Base-by-base conservation (phyloP, 257 asterid genomes). In the Plantago major region DNA sequence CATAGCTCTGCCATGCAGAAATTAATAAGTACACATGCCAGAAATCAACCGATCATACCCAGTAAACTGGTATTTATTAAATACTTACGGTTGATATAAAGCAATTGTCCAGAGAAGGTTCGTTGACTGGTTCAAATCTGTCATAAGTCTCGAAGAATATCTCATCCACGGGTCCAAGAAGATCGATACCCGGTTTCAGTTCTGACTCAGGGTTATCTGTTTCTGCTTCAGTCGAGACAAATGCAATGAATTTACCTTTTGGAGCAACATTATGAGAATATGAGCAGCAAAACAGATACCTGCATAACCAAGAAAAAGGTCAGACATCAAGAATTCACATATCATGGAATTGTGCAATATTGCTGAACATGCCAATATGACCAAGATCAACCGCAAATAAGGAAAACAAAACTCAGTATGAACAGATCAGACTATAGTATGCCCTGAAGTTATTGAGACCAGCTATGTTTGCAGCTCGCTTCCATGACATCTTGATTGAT, bases 191-290 rank as follows among this genome's bases (percentile, higher is more conserved):
- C 2, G 90, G 87, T 78, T 88, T 86, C 65, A 92, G 73, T 81
- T 92, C 98, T 37, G 67, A 72, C 87, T 92, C 84, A 5, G 97
- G 97, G 68, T 92, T 68, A 68, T 92, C 93, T 11, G 97, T 84
- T 67, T 92, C 98, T n/a, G 98, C 95, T 70, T 88, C 98, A 1
- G 98, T 77, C 0, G 98, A 88, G 71, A 92, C 97, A 71, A 92
- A 88, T 37, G 97, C 98, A 47, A 92, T 92, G 72, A 66, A 92
- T 70, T 92, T 92, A 54, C 97, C 97, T 80, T 88, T 86, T 3
- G 98, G 98, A 53, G 98, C 98, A 72, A 92, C 97, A 73, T 89
- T 92, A 89, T 92, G 98, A 56, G 98, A 74, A 66, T 88, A 92
- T 59, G 98, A 92, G 80, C 95, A 92, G 66, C 98, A 92, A 60